Evolutionary conservation across 371 early-diverging fungal genomes (phyloP).

Genomic region (Actinomortierella ambigua): DNA sequence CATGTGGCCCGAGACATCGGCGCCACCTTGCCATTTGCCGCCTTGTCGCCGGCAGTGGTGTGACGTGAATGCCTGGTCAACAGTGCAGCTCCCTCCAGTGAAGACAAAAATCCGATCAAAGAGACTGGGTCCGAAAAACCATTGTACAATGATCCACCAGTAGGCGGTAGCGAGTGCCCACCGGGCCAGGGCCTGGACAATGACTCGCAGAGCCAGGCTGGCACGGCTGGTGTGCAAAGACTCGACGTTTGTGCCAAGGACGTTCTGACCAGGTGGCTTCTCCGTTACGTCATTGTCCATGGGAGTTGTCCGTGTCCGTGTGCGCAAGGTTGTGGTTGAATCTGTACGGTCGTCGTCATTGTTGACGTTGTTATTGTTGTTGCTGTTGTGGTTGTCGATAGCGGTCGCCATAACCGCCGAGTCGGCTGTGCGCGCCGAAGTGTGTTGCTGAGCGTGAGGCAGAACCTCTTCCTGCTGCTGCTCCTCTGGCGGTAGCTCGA

Average conservation of each 20-base stretch:
- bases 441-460: slow-evolving; percentile 12
- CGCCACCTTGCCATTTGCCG: slow-evolving; percentile 77
- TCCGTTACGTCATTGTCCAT: no score
- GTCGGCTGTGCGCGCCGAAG: neutral
- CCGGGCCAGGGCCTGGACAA: slow-evolving; percentile 49
- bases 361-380: no score
- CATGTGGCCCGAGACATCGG: slow-evolving; percentile 91
- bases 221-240: no score
- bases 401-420: neutral
- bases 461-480: slow-evolving; percentile 1
- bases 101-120: slow-evolving; percentile 78
- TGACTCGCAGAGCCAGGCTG: neutral
- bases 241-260: no score
- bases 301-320: no score
- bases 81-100: slow-evolving; percentile 70
- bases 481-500: slow-evolving; percentile 8
- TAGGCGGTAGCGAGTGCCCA: slow-evolving; percentile 75
- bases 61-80: slow-evolving; percentile 23
- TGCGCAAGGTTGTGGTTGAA: neutral
- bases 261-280: no score
- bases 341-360: no score
- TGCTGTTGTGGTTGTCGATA: neutral
- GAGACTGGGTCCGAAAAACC: slow-evolving; percentile 82
- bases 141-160: slow-evolving; percentile 85
- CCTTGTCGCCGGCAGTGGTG: slow-evolving; percentile 65